These are phyloP conservation scores for Mycena sp. DNA, from an alignment of 1,284 basidiomycete species.

Conservation along the genomic window DNA sequence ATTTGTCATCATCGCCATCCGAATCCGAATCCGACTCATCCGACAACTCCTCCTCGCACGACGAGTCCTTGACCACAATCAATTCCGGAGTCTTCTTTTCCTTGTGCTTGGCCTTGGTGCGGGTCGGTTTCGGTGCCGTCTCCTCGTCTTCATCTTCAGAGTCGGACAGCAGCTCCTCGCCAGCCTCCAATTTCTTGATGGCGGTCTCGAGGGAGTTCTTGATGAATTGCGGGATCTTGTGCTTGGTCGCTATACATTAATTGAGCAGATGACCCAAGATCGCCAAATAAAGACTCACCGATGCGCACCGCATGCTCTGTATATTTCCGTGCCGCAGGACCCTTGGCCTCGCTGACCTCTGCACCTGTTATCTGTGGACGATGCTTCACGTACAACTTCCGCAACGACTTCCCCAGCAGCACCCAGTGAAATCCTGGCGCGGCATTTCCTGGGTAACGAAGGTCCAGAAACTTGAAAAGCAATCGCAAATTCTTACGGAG, in stretches of 20 bases:
- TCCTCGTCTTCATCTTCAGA: constrained; percentile 10
- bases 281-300: neutral
- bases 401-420: neutral
- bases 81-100: too few species aligned
- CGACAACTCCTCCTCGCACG: too few species aligned
- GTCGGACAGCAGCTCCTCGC: neutral
- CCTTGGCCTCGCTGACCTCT: too few species aligned
- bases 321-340: too few species aligned
- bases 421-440: neutral
- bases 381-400: neutral
- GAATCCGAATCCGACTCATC: too few species aligned
- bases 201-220: neutral
- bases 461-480: too few species aligned
- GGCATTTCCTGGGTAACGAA: neutral
- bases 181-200: neutral
- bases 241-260: neutral
- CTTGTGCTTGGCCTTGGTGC: constrained; percentile 6
- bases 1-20: too few species aligned
- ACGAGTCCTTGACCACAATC: too few species aligned
- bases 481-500: too few species aligned
- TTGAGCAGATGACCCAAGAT: neutral
- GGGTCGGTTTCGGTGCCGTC: constrained; percentile 7
- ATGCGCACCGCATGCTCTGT: neutral
- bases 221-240: too few species aligned
- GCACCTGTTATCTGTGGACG: neutral